Conservation (phyloP, 2,329 filamentous ascomycete genomes). For the Penicillium hordei region DNA sequence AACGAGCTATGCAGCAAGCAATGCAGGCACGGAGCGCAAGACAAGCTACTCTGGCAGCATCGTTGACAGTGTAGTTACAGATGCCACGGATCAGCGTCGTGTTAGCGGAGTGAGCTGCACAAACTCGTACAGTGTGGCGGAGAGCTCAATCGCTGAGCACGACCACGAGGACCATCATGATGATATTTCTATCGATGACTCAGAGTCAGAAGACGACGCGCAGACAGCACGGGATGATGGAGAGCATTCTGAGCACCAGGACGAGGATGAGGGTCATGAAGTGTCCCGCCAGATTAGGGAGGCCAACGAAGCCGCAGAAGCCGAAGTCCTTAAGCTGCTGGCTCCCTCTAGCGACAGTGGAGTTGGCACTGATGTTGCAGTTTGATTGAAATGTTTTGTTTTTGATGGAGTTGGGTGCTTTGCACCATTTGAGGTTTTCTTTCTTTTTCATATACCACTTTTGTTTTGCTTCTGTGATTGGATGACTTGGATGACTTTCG, state of each 20-base stretch:
- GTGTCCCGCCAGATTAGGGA: constrained; percentile 15
- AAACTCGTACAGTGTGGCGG: constrained; percentile 30
- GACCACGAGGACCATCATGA: constrained; percentile 20
- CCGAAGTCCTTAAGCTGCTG: constrained; percentile 30
- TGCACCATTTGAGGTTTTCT: constrained; percentile 12
- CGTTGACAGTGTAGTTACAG: constrained; percentile 42
- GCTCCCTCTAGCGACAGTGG: constrained; percentile 33
- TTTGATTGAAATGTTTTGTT: constrained; percentile 7
- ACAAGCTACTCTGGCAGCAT: constrained; percentile 40
- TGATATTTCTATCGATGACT: constrained; percentile 20
- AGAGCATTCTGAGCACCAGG: constrained; percentile 16
- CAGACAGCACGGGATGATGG: constrained; percentile 21
- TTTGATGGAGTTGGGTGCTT: constrained; percentile 4
- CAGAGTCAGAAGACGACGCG: constrained; percentile 23
- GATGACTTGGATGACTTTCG: constrained; percentile 5
- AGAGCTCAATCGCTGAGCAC: constrained; percentile 22
- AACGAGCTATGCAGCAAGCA: constrained; percentile 30
- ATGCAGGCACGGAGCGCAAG: constrained; percentile 14
- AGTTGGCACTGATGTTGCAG: constrained; percentile 27
- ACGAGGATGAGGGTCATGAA: constrained; percentile 18
- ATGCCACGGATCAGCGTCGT: constrained; percentile 40
- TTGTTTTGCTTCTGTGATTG: constrained; percentile 13
- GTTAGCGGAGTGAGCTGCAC: constrained; percentile 44
- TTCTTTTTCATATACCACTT: constrained; percentile 27
- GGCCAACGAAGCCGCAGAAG: constrained; percentile 20